A percentile compares a stretch with the other conserved stretches of the same genome.
phyloP scores from a whole-genome alignment of 352 stramenopile genomes.

The Blastocystis sp. region DNA sequence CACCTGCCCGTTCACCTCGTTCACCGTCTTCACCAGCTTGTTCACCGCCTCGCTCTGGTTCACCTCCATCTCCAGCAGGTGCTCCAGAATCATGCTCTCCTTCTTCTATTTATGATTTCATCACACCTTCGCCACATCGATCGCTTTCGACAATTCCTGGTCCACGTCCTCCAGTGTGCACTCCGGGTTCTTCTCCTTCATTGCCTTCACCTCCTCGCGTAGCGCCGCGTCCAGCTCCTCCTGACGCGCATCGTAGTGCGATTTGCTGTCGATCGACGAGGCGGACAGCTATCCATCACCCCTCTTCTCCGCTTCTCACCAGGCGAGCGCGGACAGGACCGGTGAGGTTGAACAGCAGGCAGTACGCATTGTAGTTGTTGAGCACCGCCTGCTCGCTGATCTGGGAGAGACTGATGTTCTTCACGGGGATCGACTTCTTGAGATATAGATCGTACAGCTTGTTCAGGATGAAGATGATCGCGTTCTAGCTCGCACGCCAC shows the following conservation, averaged over 20 bases:
- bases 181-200: background rate
- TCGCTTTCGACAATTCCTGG: conserved; percentile 6
- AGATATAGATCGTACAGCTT: conserved; percentile 37
- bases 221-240: background rate
- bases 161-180: conserved; percentile 28
- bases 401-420: conserved; percentile 30
- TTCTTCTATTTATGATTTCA: conserved; percentile 18
- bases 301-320: background rate
- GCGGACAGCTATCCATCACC: background rate
- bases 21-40: background rate
- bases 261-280: background rate
- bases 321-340: background rate
- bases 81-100: conserved; percentile 53
- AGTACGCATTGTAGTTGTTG: conserved; percentile 20
- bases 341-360: background rate
- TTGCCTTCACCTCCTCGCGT: too few species aligned
- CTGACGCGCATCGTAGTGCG: conserved; percentile 3
- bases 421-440: conserved; percentile 20
- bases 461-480: conserved; percentile 26
- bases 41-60: conserved; percentile 16
- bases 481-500: background rate
- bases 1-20: background rate
- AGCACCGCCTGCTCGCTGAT: background rate
- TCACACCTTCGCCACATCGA: background rate
- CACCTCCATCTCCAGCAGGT: conserved; percentile 60